Evolutionary conservation across 305 asterid genomes (phyloP), one percentile per base, ranked within the genome.

Genomic region (Euphrasia arctica): DNA sequence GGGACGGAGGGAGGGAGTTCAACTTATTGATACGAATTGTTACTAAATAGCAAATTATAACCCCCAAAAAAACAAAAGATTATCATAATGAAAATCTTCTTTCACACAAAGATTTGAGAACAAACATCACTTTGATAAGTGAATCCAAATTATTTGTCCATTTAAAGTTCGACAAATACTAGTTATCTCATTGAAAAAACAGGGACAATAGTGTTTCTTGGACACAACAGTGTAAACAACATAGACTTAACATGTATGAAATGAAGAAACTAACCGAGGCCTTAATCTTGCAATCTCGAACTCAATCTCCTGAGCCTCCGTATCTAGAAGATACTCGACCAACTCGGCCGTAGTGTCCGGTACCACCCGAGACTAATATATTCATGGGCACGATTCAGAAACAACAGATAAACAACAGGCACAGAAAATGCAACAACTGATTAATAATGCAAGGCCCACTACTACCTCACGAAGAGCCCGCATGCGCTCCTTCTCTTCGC

Each of bases 251-350:
- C 57, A 6, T 9, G 39, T 13, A 58, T 2, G 55, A 18, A 54
- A 22, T 32, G 15, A 65, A 71, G 52, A 48, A 68, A 79, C 85
- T 72, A 39, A 89, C 96, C 89, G 76, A 22, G 89, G 95, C 72
- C 97, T 83, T 75, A 87, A 60, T 78, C 95, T 77, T 60, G 97
- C 95, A 70, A 89, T 85, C 85, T 89, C 98, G 49, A 77, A 83
- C 75, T 90, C 96, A 14, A 90, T 74, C 75, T 88, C 96, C 73
- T 74, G 97, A 34, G 96, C 95, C 78, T 90, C 97, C n/a, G 96
- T 89, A 71, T 91, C 96, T 11, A 91, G 91, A 68, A 91, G 83
- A 71, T 77, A 91, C 86, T 91, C 98, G 2, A 91, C 89, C 74
- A 88, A 74, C 67, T 60, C 78, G 27, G 70, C 95, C n/a, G 69